Base-by-base conservation (phyloP, 2,329 filamentous ascomycete species). In the Decorospora gaudefroyi region DNA sequence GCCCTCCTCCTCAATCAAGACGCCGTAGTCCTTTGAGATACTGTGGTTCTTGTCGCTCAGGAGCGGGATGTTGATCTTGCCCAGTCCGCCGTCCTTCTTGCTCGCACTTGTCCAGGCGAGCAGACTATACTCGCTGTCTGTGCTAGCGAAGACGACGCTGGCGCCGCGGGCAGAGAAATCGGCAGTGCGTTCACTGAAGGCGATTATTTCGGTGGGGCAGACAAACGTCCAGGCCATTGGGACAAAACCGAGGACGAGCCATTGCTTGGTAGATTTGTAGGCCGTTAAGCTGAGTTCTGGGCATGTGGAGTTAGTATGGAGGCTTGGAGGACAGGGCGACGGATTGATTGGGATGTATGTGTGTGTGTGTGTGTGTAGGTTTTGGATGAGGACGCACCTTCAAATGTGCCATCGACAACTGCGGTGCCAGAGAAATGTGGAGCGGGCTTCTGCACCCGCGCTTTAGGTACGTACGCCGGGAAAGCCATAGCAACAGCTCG, bases 181-280 rank as follows among this genome's bases (percentile, higher is more conserved):
- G 41, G 78, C 65, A n/a, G 80, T 74, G 40, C 80, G 79, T 43
- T 83, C 78, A 68, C 79, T 81, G 73, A 80, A 85, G 62, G 82
- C 81, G 61, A 83, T 78, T 70, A 85, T 84, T 70, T 85, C 80
- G 64, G 80, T 82, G 18, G 81, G 80, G 74, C 82, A 85, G 64
- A 85, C 81, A 57, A 85, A 85, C 56, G 82, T 84, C 77, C 83
- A 86, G 60, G 84, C 82, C 72, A 84, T 82, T 44, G 83, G 83
- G 68, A 85, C 81, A 75, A 85, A 85, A 53, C 81, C 78, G 22
- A 86, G 80, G 58, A 85, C 74, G 46, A 85, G 78, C 83, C 83
- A 79, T 72, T 78, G 73, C 48, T 75, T 74, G 54, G 64, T 70
- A 30, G 64, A 61, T 19, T 66, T 69, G 61, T 72, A 76, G 53